phyloP scores from a whole-genome alignment of 2,329 filamentous ascomycete genomes.

The Penicillium sp. region DNA sequence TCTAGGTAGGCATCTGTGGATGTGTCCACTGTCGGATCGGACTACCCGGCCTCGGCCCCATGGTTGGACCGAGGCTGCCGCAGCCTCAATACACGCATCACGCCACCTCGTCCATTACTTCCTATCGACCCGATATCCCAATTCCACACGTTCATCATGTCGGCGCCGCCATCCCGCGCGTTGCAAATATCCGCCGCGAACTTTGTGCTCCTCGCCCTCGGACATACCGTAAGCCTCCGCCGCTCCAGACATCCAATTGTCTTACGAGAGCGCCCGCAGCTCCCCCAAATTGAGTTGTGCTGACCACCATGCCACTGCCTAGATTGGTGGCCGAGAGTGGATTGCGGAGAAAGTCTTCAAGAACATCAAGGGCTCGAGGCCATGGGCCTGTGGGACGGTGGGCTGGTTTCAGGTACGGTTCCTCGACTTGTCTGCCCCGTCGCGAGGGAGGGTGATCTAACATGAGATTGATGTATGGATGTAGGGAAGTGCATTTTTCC shows the following conservation, averaged over 20 bases:
- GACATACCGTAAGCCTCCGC: constrained; percentile 24
- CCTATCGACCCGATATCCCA: neutral
- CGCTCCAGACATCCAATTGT: no score
- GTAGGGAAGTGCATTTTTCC: constrained; percentile 28
- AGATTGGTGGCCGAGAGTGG: constrained; percentile 25
- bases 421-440: no score
- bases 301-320: neutral
- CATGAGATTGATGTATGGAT: neutral
- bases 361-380: constrained; percentile 19
- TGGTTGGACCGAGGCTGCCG: no score
- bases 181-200: constrained; percentile 20
- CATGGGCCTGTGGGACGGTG: constrained; percentile 24
- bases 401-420: constrained; percentile 46
- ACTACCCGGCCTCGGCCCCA: no score
- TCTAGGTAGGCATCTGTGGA: no score
- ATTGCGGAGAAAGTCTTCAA: constrained; percentile 26
- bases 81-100: no score
- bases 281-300: neutral
- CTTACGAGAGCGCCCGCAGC: neutral
- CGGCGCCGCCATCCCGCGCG: constrained; percentile 10
- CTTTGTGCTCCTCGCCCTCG: constrained; percentile 21
- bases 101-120: no score
- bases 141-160: constrained; percentile 4
- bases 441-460: no score
- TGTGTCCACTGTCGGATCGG: no score